These are phyloP conservation scores for Yamadazyma takamatsuzukensis DNA, from an alignment of 805 yeast species.

Conservation along the genomic window DNA sequence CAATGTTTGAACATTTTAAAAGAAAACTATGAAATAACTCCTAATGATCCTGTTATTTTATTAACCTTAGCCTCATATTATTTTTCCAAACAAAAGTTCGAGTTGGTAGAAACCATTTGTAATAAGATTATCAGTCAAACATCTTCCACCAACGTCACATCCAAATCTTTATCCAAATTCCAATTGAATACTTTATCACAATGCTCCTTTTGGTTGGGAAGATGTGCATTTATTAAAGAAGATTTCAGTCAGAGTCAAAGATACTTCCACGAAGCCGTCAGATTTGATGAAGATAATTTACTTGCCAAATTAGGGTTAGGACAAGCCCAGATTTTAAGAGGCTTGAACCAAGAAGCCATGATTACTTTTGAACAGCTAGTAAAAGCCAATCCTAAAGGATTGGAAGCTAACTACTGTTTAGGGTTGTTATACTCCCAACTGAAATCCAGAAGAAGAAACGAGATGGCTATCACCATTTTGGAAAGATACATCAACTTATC, in stretches of 20 bases:
- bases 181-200: slow-evolving; percentile 32
- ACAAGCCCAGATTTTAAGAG: slow-evolving; percentile 74
- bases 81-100: slow-evolving; percentile 64
- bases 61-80: slow-evolving; percentile 66
- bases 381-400: slow-evolving; percentile 60
- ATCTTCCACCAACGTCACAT: slow-evolving; percentile 10
- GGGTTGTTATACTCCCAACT: slow-evolving; percentile 71
- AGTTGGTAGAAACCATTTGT: slow-evolving; percentile 54
- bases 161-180: slow-evolving; percentile 20
- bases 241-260: slow-evolving; percentile 71
- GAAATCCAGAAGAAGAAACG: slow-evolving; percentile 35
- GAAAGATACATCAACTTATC: slow-evolving; percentile 69
- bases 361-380: slow-evolving; percentile 76
- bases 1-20: slow-evolving; percentile 51
- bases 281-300: slow-evolving; percentile 58
- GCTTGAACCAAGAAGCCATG: slow-evolving; percentile 76
- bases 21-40: slow-evolving; percentile 34
- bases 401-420: slow-evolving; percentile 71
- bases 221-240: slow-evolving; percentile 59
- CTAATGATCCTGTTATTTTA: slow-evolving; percentile 58
- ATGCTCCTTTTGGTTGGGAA: slow-evolving; percentile 74
- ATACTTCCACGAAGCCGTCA: slow-evolving; percentile 68
- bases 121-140: slow-evolving; percentile 36
- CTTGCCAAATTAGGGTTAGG: slow-evolving; percentile 81
- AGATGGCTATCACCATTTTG: slow-evolving; percentile 56